Percentiles rank a stretch among this genome's conserved stretches.
Conservation (phyloP, 805 yeast species). For the Candida xyloterini region DNA sequence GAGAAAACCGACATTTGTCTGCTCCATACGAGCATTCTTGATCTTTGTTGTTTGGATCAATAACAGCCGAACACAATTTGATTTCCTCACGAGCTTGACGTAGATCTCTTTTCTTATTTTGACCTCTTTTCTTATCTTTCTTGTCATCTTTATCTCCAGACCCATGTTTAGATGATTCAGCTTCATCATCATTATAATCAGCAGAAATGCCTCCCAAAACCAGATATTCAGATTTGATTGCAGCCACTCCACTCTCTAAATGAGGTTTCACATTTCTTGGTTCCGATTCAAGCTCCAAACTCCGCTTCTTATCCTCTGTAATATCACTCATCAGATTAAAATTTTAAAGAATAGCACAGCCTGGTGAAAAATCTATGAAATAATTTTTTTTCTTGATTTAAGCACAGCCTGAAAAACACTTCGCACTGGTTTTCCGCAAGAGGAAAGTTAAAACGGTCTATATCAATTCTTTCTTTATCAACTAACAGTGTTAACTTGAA, state of each 20-base stretch:
- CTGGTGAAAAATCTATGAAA: conserved; percentile 8
- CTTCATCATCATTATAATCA: conserved; percentile 44
- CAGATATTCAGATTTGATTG: conserved; percentile 69
- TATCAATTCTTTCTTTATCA: not conserved
- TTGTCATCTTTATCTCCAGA: conserved; percentile 29
- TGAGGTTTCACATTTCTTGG: conserved; percentile 6
- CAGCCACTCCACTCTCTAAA: conserved; percentile 63
- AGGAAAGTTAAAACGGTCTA: conserved; percentile 16
- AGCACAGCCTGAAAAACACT: conserved; percentile 2
- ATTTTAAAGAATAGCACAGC: conserved; percentile 8
- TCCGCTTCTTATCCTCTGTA: conserved; percentile 7
- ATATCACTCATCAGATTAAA: conserved; percentile 6
- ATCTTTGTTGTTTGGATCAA: conserved; percentile 47
- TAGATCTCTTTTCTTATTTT: conserved; percentile 53
- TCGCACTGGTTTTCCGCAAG: conserved; percentile 15
- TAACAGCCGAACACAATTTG: conserved; percentile 60
- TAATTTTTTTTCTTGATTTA: not conserved
- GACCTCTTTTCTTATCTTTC: conserved; percentile 43
- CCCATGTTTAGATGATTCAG: conserved; percentile 45
- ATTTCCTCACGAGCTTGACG: conserved; percentile 63
- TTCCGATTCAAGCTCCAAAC: conserved; percentile 4
- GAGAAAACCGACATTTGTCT: conserved; percentile 71
- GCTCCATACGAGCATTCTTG: conserved; percentile 61
- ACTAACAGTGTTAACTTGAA: not conserved
- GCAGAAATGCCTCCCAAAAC: conserved; percentile 29